Base-by-base conservation (phyloP, 805 yeast species). In the Peterozyma toletana region DNA sequence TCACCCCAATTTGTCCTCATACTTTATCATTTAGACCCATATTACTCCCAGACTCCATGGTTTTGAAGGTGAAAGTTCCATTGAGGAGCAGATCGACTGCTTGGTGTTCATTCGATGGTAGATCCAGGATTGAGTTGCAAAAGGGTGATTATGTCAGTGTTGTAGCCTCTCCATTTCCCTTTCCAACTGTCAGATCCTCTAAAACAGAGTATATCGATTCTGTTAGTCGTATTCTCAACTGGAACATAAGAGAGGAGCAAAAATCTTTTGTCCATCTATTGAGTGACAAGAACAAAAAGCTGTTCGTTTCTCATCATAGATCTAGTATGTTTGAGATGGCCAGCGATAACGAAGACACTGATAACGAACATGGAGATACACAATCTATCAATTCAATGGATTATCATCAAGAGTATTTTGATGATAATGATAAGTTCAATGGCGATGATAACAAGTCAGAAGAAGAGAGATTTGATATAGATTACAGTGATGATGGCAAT, bases 31-130 rank as follows among this genome's bases (percentile, higher is more conserved):
- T 91, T 66, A 72, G 98, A 51, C 98, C 98, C 2, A 84, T 91
- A 43, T 70, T 91, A 45, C 68, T 91, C 29, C 98, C 98, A 0
- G 98, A 91, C 60, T 85, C 93, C n/a, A 87, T 90, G 90, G 70
- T 75, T 21, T 65, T 91, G 46, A 83, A 78, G 53, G 84, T 91
- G 5, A 84, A 83, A 54, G 95, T 89, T 3, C 96, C 98, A 0
- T 43, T 58, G 2, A 66, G 79, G 43, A 83, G 96, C 37, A 67
- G 99, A 42, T 79, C 93, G 5, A 86, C 96, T 0, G 97, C 98
- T 0, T 93, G 96, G 95, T 95, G 95, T 1, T 83, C 96, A 1
- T 93, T 93, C 59, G 99, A 93, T 63, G 99, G 99, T 11, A 81
- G 93, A 52, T 80, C 81, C 17, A 69, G 98, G 36, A 83, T 88